phyloP scores from a whole-genome alignment of 768 basidiomycete genomes.

The Trametes villosa region DNA sequence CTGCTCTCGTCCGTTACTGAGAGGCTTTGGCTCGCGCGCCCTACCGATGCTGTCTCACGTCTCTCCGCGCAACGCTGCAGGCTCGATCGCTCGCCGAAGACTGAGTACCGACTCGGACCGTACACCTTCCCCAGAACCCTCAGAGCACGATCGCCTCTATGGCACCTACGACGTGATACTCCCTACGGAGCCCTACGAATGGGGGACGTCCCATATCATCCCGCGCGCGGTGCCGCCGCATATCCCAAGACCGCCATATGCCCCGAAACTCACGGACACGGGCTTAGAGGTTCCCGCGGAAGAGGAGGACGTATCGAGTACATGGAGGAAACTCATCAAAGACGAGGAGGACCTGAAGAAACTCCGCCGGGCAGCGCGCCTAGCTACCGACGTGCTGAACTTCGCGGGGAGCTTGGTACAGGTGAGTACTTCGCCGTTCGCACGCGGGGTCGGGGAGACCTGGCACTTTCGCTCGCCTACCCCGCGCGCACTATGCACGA shows the following conservation, averaged over 20 bases:
- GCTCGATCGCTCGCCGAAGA: background rate
- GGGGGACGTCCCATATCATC: constrained; percentile 64
- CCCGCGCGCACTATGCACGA: background rate
- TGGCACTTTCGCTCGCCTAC: background rate
- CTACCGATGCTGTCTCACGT: too few relatives aligned
- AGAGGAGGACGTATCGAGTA: background rate
- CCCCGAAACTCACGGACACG: background rate
- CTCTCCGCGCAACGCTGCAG: background rate
- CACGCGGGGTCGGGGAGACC: background rate
- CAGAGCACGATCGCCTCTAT: constrained; percentile 36
- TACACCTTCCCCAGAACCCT: constrained; percentile 10
- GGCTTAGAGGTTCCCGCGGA: background rate
- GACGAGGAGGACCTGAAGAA: constrained; percentile 18
- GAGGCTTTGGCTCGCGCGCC: too few relatives aligned
- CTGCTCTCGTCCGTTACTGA: too few relatives aligned
- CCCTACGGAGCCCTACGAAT: constrained; percentile 65
- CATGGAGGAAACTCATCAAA: constrained; percentile 9
- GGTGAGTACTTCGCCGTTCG: constrained; percentile 26
- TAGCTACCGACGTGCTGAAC: constrained; percentile 27
- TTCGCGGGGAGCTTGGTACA: constrained; percentile 27
- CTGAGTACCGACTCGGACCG: background rate
- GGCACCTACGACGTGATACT: constrained; percentile 65
- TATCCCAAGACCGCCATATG: constrained; percentile 58
- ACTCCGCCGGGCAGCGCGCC: constrained; percentile 26
- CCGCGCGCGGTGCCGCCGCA: constrained; percentile 58